Evolutionary conservation across 1,139 yeast genomes (phyloP), one percentile per base, ranked within the genome.

Genomic region (Yamadazyma atlantica): DNA sequence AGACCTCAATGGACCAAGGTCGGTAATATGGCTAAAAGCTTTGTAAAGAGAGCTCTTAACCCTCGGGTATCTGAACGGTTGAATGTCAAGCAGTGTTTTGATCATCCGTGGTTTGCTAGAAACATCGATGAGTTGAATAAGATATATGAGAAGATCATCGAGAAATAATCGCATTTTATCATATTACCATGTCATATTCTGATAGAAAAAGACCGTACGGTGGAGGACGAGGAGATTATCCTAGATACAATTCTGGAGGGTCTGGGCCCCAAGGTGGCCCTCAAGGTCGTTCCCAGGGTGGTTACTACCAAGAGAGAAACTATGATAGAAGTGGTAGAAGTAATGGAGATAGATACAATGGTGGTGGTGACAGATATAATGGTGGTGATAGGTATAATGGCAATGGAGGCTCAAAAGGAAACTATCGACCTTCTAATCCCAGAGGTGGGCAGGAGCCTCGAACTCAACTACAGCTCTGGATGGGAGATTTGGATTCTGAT

Each of bases 401-500:
- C 10, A 29, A 24, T 16, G n/a, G n/a, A n/a, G n/a, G n/a, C n/a
- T n/a, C n/a, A n/a, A n/a, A n/a, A n/a, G n/a, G n/a, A n/a, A 33
- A 29, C 13, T 22, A 37, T 18, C 13, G 34, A 12, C 28, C 11
- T 14, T 17, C 32, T 17, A 17, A 22, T 18, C 18, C 11, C 16
- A 25, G 21, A 13, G 11, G 16, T 10, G 8, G 17, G 4, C 32
- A 28, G 24, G 24, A 17, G 11, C 8, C 13, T n/a, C 17, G 14
- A 11, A 25, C 39, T 12, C 51, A 40, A 28, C 45, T 40, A 33
- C 77, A 71, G 44, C 43, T 88, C 38, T 89, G 96, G 96, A 90
- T 90, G 97, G 97, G 97, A 9, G 97, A 89, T 58, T 66, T 90
- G 33, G 96, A 89, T 50, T 87, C 94, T 1, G 72, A 79, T 62